These are phyloP conservation scores for Penicillium roqueforti DNA, from an alignment of 495 filamentous ascomycete genomes.

Conservation along the genomic window DNA sequence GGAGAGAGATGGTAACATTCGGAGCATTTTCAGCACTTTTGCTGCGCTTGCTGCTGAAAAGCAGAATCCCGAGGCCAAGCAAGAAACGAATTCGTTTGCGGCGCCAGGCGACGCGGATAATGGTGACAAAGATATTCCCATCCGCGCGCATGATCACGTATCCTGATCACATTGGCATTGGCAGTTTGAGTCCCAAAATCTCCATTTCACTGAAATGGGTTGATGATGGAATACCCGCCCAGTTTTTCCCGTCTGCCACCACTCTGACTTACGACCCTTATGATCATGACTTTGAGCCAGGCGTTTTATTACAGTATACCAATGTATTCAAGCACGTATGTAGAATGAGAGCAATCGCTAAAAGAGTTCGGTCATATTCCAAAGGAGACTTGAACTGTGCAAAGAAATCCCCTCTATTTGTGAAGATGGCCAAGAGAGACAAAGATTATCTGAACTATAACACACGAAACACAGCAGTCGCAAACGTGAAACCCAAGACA, in stretches of 20 bases:
- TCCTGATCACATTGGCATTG: neutral
- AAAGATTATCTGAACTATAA: slow-evolving; percentile 24
- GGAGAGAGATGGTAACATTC: slow-evolving; percentile 16
- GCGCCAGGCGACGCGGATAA: neutral
- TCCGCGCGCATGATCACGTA: slow-evolving; percentile 11
- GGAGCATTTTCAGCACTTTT: slow-evolving; percentile 8
- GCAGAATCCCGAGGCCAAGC: neutral
- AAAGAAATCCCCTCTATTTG: slow-evolving; percentile 19
- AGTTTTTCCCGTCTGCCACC: too few species aligned
- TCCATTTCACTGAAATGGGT: neutral
- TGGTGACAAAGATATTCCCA: slow-evolving; percentile 12
- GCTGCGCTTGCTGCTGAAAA: neutral
- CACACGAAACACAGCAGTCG: slow-evolving; percentile 21
- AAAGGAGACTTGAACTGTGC: slow-evolving; percentile 21
- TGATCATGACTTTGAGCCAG: slow-evolving; percentile 6
- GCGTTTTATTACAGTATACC: slow-evolving; percentile 28
- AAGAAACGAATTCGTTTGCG: neutral
- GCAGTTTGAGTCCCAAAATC: neutral
- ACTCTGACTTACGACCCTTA: slow-evolving; percentile 8
- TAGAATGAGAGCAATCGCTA: slow-evolving; percentile 34
- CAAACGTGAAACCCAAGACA: slow-evolving; percentile 9
- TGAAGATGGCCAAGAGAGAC: slow-evolving; percentile 13
- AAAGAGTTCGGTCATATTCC: slow-evolving; percentile 17
- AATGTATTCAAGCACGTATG: slow-evolving; percentile 23
- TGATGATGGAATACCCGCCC: neutral